A percentile compares a stretch with the other conserved stretches of the same genome.
Evolutionary conservation across 345 rosid species (phyloP).

Genomic region (Stellera chamaejasme): DNA sequence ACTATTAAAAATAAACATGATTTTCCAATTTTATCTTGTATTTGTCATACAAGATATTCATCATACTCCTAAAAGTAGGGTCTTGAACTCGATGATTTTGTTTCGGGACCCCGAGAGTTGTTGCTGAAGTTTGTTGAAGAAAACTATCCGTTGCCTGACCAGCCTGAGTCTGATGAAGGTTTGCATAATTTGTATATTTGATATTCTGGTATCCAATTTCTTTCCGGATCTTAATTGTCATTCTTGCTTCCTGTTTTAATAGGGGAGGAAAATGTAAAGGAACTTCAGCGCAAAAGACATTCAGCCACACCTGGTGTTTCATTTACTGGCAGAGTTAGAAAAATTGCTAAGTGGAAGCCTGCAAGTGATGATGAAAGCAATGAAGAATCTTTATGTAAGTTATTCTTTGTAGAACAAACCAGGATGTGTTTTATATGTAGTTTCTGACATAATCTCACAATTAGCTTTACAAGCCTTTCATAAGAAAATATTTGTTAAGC

Average conservation of each 20-base stretch:
- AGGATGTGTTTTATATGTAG: background rate
- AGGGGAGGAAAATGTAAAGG: slow-evolving; percentile 85
- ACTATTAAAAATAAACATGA: slow-evolving; percentile 6
- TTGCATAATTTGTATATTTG: slow-evolving; percentile 5
- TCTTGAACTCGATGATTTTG: slow-evolving; percentile 95
- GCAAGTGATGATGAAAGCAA: slow-evolving; percentile 81
- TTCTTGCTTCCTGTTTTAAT: slow-evolving; percentile 14
- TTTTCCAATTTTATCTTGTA: slow-evolving; percentile 4
- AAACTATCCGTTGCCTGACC: slow-evolving; percentile 90
- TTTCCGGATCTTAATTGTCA: background rate
- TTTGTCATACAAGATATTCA: slow-evolving; percentile 10
- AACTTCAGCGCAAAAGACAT: slow-evolving; percentile 90
- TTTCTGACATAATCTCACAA: too few relatives aligned
- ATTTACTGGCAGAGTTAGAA: slow-evolving; percentile 85
- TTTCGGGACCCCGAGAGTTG: slow-evolving; percentile 97
- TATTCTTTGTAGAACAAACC: slow-evolving; percentile 6
- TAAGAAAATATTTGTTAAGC: too few relatives aligned
- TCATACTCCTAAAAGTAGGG: slow-evolving; percentile 39
- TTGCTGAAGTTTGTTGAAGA: slow-evolving; percentile 95
- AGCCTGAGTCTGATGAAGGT: slow-evolving; percentile 92
- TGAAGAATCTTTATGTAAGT: slow-evolving; percentile 76
- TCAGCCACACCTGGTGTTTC: slow-evolving; percentile 88
- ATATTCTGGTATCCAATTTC: background rate
- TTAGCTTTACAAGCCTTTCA: too few relatives aligned
- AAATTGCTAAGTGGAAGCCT: slow-evolving; percentile 85